These are phyloP conservation scores for Cyphellophora attinorum DNA, from an alignment of 2,329 filamentous ascomycete genomes.

Conservation along the genomic window DNA sequence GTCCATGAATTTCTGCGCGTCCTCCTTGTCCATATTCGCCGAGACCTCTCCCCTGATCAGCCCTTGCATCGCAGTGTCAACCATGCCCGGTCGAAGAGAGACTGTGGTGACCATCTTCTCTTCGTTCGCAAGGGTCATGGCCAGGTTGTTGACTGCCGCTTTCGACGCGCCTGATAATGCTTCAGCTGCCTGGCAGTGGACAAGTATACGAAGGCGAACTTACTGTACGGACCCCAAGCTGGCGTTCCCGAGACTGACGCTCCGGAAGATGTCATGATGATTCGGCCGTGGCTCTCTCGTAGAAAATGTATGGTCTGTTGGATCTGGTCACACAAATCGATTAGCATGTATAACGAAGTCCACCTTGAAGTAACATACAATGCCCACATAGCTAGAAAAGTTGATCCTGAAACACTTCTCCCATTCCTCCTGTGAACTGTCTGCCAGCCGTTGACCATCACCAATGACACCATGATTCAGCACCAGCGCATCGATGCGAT, in stretches of 20 bases:
- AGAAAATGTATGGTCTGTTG: constrained; percentile 62
- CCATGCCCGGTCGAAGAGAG: constrained; percentile 66
- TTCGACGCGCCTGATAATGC: constrained; percentile 51
- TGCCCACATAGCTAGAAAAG: constrained; percentile 69
- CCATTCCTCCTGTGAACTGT: constrained; percentile 65
- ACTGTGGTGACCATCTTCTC: constrained; percentile 67
- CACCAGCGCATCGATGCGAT: constrained; percentile 63
- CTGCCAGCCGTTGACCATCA: constrained; percentile 62
- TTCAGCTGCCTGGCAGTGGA: background rate
- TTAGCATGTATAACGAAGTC: background rate
- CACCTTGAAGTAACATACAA: too few relatives aligned
- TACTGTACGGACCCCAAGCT: constrained; percentile 70
- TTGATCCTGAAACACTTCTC: constrained; percentile 69
- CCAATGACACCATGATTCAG: constrained; percentile 78
- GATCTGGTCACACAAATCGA: constrained; percentile 39
- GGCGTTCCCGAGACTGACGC: constrained; percentile 58
- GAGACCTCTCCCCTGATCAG: constrained; percentile 66
- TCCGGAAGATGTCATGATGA: constrained; percentile 73
- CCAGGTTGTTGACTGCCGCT: constrained; percentile 72
- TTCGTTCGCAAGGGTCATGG: constrained; percentile 62
- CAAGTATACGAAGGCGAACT: background rate
- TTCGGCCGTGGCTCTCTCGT: constrained; percentile 57
- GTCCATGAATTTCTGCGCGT: constrained; percentile 55
- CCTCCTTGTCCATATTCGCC: constrained; percentile 47
- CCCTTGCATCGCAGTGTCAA: constrained; percentile 87